Evolutionary conservation across 495 filamentous ascomycete genomes (phyloP).

Genomic region (Trichoderma virens): DNA sequence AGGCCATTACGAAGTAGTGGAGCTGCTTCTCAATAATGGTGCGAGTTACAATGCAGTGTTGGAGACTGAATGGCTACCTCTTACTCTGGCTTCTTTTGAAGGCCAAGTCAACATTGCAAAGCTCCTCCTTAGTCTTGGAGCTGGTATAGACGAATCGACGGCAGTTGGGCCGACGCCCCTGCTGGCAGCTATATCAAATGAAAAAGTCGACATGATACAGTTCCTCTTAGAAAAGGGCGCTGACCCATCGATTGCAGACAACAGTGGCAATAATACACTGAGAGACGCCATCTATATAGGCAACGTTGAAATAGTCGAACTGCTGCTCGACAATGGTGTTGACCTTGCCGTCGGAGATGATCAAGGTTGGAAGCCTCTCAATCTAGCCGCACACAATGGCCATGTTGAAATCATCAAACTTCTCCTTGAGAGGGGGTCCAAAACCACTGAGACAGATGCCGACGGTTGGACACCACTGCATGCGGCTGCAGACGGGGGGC

Average conservation of each 20-base stretch:
- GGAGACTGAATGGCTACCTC: no score
- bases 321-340: no score
- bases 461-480: no score
- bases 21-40: not conserved
- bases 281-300: no score
- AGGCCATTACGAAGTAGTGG: not conserved
- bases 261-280: not conserved
- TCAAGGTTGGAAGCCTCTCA: no score
- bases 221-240: not conserved
- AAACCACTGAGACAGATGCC: no score
- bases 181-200: not conserved
- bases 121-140: conserved; percentile 17
- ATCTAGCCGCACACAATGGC: not conserved
- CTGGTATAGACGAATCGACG: conserved; percentile 12
- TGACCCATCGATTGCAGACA: not conserved
- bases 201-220: not conserved
- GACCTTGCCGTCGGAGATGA: no score
- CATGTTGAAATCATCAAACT: conserved; percentile 11
- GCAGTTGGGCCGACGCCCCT: not conserved
- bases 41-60: not conserved
- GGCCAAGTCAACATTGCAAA: conserved; percentile 17
- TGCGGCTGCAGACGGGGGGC: no score
- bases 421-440: conserved; percentile 16
- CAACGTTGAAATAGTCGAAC: no score
- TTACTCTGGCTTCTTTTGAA: not conserved